Conservation (phyloP, 495 filamentous ascomycete species). For the Hypoxylon perforatum region DNA sequence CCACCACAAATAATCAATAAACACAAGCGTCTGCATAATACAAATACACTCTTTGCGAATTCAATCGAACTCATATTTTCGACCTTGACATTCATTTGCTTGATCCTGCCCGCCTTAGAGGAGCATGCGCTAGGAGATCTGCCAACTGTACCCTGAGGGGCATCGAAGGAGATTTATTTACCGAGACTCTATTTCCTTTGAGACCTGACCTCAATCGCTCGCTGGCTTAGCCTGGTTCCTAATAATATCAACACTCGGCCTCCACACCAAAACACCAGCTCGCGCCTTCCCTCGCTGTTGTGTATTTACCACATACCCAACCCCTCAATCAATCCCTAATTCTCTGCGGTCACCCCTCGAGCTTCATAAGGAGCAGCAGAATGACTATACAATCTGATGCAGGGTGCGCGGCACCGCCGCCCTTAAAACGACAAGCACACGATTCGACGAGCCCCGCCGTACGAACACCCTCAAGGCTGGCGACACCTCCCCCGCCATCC, state of each 20-base stretch:
- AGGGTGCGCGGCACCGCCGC: constrained; percentile 39
- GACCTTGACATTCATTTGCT: too few relatives aligned
- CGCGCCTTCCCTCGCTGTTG: neutral
- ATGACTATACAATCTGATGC: constrained; percentile 54
- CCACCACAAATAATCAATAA: too few relatives aligned
- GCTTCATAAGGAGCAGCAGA: neutral
- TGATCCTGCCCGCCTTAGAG: neutral
- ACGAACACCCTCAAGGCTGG: constrained; percentile 49
- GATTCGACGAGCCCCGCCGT: constrained; percentile 46
- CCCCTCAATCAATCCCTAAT: neutral
- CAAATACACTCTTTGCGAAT: too few relatives aligned
- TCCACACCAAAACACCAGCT: neutral
- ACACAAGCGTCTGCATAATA: too few relatives aligned
- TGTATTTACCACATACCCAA: neutral
- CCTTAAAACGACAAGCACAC: constrained; percentile 51
- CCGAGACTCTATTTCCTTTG: constrained; percentile 4
- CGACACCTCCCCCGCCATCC: constrained; percentile 53
- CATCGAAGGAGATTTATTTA: constrained; percentile 10
- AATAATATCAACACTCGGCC: constrained; percentile 2
- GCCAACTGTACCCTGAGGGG: constrained; percentile 15
- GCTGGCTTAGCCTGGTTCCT: neutral
- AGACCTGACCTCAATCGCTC: neutral
- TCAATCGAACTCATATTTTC: too few relatives aligned
- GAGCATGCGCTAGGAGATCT: constrained; percentile 37
- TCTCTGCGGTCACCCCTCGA: neutral